Conservation (phyloP, 257 asterid species). For the Mitragyna speciosa region DNA sequence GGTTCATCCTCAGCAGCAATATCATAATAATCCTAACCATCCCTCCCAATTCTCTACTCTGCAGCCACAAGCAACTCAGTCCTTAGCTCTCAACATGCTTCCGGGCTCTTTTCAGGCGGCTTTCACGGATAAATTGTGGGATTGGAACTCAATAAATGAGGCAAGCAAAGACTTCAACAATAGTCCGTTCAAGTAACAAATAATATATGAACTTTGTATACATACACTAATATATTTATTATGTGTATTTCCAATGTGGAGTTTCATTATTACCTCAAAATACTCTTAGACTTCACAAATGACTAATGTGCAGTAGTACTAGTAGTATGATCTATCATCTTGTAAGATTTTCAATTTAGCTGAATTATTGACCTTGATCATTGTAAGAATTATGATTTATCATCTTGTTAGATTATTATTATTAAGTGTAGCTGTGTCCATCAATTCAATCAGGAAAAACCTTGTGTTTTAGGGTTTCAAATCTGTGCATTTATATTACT, state of each 20-base stretch:
- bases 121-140: slow-evolving; percentile 75
- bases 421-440: not conserved
- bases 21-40: slow-evolving; percentile 32
- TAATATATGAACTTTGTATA: slow-evolving; percentile 5
- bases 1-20: slow-evolving; percentile 26
- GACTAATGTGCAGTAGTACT: not conserved
- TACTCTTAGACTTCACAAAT: slow-evolving; percentile 11
- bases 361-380: not conserved
- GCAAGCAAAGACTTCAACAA: slow-evolving; percentile 31
- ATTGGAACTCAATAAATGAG: slow-evolving; percentile 52
- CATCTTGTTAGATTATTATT: not conserved
- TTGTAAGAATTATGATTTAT: slow-evolving; percentile 11
- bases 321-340: not conserved
- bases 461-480: slow-evolving; percentile 6
- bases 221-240: slow-evolving; percentile 9
- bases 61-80: slow-evolving; percentile 29
- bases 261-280: not conserved
- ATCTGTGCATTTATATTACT: not conserved
- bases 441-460: not conserved
- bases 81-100: slow-evolving; percentile 25
- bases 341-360: slow-evolving; percentile 9
- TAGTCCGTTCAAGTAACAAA: slow-evolving; percentile 27
- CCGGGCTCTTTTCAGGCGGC: slow-evolving; percentile 43
- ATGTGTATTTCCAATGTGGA: slow-evolving; percentile 15
- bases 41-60: slow-evolving; percentile 38